Base-by-base conservation (phyloP, 2,329 filamentous ascomycete genomes). In the Cytospora piceicola region DNA sequence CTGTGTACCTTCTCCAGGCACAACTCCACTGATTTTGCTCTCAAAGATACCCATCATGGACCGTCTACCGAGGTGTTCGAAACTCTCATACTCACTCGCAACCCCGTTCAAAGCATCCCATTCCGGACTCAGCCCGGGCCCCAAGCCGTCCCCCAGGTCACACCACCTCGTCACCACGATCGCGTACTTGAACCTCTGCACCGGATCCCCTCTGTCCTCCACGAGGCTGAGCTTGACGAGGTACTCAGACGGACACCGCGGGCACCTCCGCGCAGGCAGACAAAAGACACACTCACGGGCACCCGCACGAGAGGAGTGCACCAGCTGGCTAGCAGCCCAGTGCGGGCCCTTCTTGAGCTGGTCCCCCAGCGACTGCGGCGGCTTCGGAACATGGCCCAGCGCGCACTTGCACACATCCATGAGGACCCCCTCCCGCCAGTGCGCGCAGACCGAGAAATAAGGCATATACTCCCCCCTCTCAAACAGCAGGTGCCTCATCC, bases 141-240 rank as follows among this genome's bases (percentile, higher is more conserved):
- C 46, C 2, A n/a, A 22, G 7, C 46, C 46, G 46, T 49, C 46
- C 11, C 46, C 46, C 46, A 49, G 8, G 46, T 49, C 46, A 22
- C 46, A 49, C 46, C 46, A 49, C n/a, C 46, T 5, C n/a, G 46
- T 49, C 3, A 49, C 46, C 46, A 49, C 46, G 14, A 49, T 22
- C n/a, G 46, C 46, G 46, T 49, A 49, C 46, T 49, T 49, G n/a
- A 49, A 49, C 46, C 46, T 49, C n/a, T 49, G 46, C n/a, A 49
- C 46, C 46, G 46, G 46, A 20, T 49, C 46, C n/a, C 3, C 11
- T 5, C 5, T 49, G n/a, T 49, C 46, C 46, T 49, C 46, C n/a
- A 49, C 6, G 6, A 49, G 46, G n/a, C 46, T 49, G n/a, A 49
- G 3, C 46, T 49, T 49, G 9, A 49, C 46, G 11, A 49, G 46